A percentile compares a stretch with the other conserved stretches of the same genome.
Conservation (phyloP, 768 basidiomycete species). For the Trametes maxima region DNA sequence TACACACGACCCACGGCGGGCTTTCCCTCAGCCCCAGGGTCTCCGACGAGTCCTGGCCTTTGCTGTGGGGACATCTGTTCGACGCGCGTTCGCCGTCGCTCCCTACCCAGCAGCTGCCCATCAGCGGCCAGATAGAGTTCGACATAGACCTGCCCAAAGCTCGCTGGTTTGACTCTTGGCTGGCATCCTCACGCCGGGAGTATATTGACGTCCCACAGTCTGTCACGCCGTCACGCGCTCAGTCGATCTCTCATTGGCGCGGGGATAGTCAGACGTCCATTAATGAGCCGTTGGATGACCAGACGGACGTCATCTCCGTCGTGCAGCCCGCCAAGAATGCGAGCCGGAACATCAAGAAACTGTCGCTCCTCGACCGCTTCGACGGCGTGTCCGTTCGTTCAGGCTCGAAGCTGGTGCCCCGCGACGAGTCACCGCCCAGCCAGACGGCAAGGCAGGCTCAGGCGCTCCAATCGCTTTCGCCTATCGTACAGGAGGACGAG, state of each 20-base stretch:
- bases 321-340: conserved; percentile 35
- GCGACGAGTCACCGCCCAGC: conserved; percentile 34
- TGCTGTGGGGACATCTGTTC: conserved; percentile 67
- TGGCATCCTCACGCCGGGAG: conserved; percentile 48
- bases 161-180: conserved; percentile 78
- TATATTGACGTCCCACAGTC: conserved; percentile 44
- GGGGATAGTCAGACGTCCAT: conserved; percentile 55
- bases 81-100: conserved; percentile 41
- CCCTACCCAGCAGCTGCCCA: conserved; percentile 49
- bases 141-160: conserved; percentile 80
- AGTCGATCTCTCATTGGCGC: conserved; percentile 54
- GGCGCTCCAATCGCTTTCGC: conserved; percentile 48
- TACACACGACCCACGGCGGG: conserved; percentile 62
- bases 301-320: conserved; percentile 31
- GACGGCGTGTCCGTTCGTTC: conserved; percentile 45
- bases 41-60: conserved; percentile 76
- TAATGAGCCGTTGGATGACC: conserved; percentile 44
- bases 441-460: conserved; percentile 25
- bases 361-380: conserved; percentile 69
- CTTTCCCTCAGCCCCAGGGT: conserved; percentile 65
- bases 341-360: conserved; percentile 55
- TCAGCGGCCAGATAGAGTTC: conserved; percentile 83
- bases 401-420: conserved; percentile 29
- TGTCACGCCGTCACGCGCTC: conserved; percentile 40
- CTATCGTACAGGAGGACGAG: conserved; percentile 64